Percentiles rank a stretch among this genome's conserved stretches.
Evolutionary conservation across 116 monocot genomes (phyloP).

Genomic region (Papilionanthe hybrid): DNA sequence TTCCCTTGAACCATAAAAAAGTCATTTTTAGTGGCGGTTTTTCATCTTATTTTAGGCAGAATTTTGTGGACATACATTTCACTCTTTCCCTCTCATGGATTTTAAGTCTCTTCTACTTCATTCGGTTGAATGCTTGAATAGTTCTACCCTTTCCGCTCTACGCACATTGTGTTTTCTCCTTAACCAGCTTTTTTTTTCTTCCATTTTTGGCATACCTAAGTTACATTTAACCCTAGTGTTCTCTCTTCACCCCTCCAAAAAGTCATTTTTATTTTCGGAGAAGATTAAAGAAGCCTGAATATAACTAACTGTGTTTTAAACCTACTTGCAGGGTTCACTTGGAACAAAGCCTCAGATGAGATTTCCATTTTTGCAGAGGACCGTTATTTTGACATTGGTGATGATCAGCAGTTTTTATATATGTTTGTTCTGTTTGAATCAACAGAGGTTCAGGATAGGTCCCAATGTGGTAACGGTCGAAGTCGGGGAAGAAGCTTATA

Average conservation of each 20-base stretch:
- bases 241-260: too few relatives aligned
- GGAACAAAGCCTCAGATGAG: constrained; percentile 30
- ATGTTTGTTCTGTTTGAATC: constrained; percentile 33
- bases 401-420: constrained; percentile 40
- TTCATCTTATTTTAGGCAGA: too few relatives aligned
- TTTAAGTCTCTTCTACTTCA: too few relatives aligned
- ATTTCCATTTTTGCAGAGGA: constrained; percentile 29
- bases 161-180: too few relatives aligned
- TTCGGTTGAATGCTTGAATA: neutral
- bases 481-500: constrained; percentile 14
- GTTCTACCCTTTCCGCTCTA: neutral
- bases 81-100: too few relatives aligned
- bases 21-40: too few relatives aligned
- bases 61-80: too few relatives aligned
- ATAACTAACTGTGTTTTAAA: neutral
- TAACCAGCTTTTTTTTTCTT: too few relatives aligned
- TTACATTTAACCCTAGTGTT: too few relatives aligned
- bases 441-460: constrained; percentile 14
- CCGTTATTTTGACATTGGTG: constrained; percentile 27
- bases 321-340: constrained; percentile 20
- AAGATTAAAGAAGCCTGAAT: neutral
- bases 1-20: too few relatives aligned
- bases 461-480: constrained; percentile 11
- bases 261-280: too few relatives aligned
- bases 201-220: too few relatives aligned